Evolutionary conservation across 352 stramenopile genomes (phyloP).

Genomic region (Globisporangium carolinianum): DNA sequence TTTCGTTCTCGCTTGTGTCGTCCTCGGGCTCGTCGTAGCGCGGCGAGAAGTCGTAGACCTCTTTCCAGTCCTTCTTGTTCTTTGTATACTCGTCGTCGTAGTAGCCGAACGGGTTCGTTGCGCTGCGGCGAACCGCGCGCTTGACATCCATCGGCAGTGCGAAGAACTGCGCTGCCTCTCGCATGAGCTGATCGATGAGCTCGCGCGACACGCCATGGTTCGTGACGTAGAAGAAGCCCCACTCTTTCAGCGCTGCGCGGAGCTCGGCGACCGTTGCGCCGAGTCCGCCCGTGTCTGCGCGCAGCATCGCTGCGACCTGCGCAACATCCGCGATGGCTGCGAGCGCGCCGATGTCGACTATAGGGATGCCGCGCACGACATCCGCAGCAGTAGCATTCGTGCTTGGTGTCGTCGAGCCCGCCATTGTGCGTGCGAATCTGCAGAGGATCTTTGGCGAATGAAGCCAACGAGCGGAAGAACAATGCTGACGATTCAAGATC

Average conservation of each 20-base stretch:
- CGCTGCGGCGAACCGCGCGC: slow-evolving; percentile 45
- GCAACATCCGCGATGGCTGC: slow-evolving; percentile 26
- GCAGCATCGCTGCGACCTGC: slow-evolving; percentile 22
- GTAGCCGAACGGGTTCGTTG: slow-evolving; percentile 84
- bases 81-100: slow-evolving; percentile 94
- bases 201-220: slow-evolving; percentile 71
- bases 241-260: slow-evolving; percentile 40
- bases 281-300: slow-evolving; percentile 12
- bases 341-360: slow-evolving; percentile 42
- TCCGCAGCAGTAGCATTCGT: too few relatives aligned
- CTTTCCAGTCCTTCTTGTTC: slow-evolving; percentile 90
- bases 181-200: slow-evolving; percentile 57
- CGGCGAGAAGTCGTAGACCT: slow-evolving; percentile 67
- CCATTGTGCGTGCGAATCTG: too few relatives aligned
- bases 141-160: slow-evolving; percentile 52
- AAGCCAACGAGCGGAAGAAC: too few relatives aligned
- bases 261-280: slow-evolving; percentile 31
- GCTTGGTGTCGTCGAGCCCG: too few relatives aligned
- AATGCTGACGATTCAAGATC: too few relatives aligned
- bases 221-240: slow-evolving; percentile 91
- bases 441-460: too few relatives aligned
- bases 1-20: neutral
- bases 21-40: slow-evolving; percentile 34
- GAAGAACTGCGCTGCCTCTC: slow-evolving; percentile 80
- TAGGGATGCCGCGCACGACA: slow-evolving; percentile 17